Evolutionary conservation across 768 basidiomycete genomes (phyloP).

Genomic region (Termitomyces sp.): DNA sequence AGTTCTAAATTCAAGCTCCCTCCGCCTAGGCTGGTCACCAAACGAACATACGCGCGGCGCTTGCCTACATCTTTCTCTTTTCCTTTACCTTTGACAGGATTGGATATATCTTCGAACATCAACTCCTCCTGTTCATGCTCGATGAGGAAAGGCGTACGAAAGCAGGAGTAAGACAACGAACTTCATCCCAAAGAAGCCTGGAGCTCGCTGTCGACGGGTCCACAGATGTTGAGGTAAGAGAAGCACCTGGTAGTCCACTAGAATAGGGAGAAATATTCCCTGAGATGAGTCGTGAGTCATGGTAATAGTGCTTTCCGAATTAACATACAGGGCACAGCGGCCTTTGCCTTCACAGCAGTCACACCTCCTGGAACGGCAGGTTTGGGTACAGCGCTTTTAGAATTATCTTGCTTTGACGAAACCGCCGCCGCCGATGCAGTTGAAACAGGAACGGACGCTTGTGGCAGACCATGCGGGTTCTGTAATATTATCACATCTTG

Average conservation of each 20-base stretch:
- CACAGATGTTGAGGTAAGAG: conserved; percentile 89
- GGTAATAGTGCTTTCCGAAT: neutral
- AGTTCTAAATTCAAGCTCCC: conserved; percentile 82
- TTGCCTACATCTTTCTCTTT: conserved; percentile 94
- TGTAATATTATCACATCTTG: conserved; percentile 93
- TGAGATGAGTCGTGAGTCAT: conserved; percentile 25
- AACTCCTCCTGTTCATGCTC: conserved; percentile 69
- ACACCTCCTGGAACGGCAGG: conserved; percentile 33
- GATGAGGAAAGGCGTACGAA: neutral
- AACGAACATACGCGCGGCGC: conserved; percentile 91
- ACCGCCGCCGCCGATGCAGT: conserved; percentile 29
- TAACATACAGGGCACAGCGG: conserved; percentile 63
- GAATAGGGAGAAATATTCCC: conserved; percentile 94
- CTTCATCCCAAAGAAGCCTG: conserved; percentile 94
- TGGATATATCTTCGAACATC: conserved; percentile 94
- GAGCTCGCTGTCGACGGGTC: conserved; percentile 70
- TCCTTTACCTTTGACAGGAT: conserved; percentile 76
- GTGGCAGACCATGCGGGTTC: conserved; percentile 79
- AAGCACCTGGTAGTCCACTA: conserved; percentile 86
- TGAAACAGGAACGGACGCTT: conserved; percentile 43
- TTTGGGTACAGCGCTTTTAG: conserved; percentile 34
- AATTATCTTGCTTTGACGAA: conserved; percentile 22
- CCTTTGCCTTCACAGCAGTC: conserved; percentile 47
- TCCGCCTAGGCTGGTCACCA: conserved; percentile 88
- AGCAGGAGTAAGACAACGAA: conserved; percentile 24